A percentile compares a stretch with the other conserved stretches of the same genome.
phyloP scores from a whole-genome alignment of 768 basidiomycete species.

The Phanerochaete carnosa region DNA sequence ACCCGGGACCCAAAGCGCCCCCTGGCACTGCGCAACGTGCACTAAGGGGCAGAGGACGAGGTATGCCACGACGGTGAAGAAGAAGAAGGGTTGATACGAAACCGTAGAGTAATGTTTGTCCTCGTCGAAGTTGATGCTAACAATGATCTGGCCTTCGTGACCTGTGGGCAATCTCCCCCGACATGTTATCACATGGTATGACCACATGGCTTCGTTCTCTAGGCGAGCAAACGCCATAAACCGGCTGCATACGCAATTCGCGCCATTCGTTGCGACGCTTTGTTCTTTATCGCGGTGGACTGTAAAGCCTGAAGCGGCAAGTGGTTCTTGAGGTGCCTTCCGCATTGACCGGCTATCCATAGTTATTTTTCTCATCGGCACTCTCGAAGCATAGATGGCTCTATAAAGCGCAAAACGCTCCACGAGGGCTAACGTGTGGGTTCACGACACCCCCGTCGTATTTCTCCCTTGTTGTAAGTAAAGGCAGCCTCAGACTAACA shows the following conservation, averaged over 20 bases:
- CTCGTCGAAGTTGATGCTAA: conserved; percentile 15
- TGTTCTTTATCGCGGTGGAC: not conserved
- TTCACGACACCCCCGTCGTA: not conserved
- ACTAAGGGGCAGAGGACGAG: conserved; percentile 82
- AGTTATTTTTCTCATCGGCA: not conserved
- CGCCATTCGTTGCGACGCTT: conserved; percentile 15
- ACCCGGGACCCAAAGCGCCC: conserved; percentile 84
- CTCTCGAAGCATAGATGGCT: not conserved
- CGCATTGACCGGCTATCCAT: not conserved
- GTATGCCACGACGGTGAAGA: conserved; percentile 65
- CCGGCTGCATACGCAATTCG: conserved; percentile 22
- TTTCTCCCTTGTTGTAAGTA: not conserved
- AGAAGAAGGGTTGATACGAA: conserved; percentile 16
- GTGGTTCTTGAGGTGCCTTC: not conserved
- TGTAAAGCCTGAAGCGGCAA: not conserved
- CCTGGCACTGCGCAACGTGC: conserved; percentile 90
- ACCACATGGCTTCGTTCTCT: not conserved
- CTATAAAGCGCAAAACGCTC: not conserved
- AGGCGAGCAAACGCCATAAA: conserved; percentile 24
- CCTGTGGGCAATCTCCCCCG: not conserved
- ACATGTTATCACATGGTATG: conserved; percentile 12
- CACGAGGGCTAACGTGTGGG: not conserved
- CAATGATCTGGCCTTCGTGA: conserved; percentile 3
- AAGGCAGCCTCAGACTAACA: not conserved
- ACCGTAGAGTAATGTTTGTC: conserved; percentile 20